phyloP scores from a whole-genome alignment of 2,329 filamentous ascomycete genomes.

The Pestalotiopsis sp. region DNA sequence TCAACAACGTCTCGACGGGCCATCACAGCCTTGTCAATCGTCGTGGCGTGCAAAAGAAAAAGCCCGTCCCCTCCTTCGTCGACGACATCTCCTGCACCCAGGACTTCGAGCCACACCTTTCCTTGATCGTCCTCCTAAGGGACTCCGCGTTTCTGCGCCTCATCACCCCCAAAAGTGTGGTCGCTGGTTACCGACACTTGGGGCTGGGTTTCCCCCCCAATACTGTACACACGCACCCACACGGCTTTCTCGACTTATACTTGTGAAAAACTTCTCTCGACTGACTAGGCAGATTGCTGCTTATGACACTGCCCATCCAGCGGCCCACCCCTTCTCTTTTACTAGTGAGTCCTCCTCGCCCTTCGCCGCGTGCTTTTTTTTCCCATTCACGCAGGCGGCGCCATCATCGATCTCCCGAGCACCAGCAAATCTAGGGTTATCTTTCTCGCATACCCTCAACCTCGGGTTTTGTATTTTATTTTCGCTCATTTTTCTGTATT shows the following conservation, averaged over 20 bases:
- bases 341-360: neutral
- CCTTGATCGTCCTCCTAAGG: conserved; percentile 7
- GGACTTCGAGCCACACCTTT: conserved; percentile 12
- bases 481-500: neutral
- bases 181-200: neutral
- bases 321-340: neutral
- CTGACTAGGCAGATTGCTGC: neutral
- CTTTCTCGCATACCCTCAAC: conserved; percentile 16
- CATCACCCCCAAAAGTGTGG: neutral
- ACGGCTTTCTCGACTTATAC: neutral
- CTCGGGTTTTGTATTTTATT: conserved; percentile 12
- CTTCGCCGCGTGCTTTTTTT: neutral
- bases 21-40: conserved; percentile 33
- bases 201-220: neutral
- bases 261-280: neutral
- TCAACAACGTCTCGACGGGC: conserved; percentile 21
- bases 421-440: conserved; percentile 8
- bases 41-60: conserved; percentile 30
- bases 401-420: neutral
- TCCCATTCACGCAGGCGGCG: neutral
- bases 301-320: neutral
- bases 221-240: neutral
- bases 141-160: neutral
- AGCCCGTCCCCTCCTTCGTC: conserved; percentile 7
- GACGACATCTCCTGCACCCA: conserved; percentile 3